Evolutionary conservation across 2,329 filamentous ascomycete species (phyloP), one percentile per base, ranked within the genome.

Genomic region (Penicillium sp.): DNA sequence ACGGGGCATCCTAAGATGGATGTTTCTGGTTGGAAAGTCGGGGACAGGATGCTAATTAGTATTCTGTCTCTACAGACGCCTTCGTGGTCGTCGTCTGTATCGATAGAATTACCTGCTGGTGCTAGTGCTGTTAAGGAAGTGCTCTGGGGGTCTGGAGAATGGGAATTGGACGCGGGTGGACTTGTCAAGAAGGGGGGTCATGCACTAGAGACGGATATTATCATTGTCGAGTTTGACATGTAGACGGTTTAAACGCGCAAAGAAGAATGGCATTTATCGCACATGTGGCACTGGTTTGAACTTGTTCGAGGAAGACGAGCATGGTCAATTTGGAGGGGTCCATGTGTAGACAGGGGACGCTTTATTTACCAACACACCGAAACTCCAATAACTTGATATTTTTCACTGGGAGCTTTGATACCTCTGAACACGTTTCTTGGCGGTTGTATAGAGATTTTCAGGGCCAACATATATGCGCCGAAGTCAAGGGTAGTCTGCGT

Each of bases 1-100:
- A 41, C 25, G 4, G 64, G 62, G 1, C 58, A 59, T 14, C 42
- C 44, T 6, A 52, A 64, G 20, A 52, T 76, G 3, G 76, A 79
- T 69, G 75, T 66, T 20, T 68, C 70, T 40, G 68, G 66, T 1
- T 80, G 77, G 77, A 63, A 67, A 8, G 47, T 64, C 4, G 69
- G 61, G 4, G 50, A 58, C 0, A 62, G 63, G 53, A 66, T 75
- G 56, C 59, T 78, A 44, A 56, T 78, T 38, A 69, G 69, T 28
- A 54, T 77, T 27, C 66, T 74, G 14, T 71, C 72, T 58, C 50
- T 67, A n/a, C 61, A 68, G 31, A 71, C 73, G 24, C 48, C 50
- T 14, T 33, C 43, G 5, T 52, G 50, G 51, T 33, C 48, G 8
- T 44, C 42, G 18, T n/a, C 24, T 16, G 53, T 60, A 7, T 39